Conservation (phyloP, 2,329 filamentous ascomycete species). For the Tricladium varicosporioides region DNA sequence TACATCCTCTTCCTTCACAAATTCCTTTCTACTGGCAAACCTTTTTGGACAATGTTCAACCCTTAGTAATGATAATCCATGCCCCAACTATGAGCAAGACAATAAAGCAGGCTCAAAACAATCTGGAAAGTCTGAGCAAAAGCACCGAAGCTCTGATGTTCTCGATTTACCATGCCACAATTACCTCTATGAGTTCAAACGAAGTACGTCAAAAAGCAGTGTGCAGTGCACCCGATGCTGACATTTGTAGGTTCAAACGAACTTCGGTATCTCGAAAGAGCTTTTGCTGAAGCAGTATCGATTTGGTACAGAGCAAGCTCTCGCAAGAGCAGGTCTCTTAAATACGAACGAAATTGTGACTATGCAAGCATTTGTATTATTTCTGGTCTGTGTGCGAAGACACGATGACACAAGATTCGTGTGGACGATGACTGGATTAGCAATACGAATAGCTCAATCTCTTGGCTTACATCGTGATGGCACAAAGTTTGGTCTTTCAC, state of each 20-base stretch:
- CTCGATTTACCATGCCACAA: conserved; percentile 54
- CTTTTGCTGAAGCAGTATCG: conserved; percentile 47
- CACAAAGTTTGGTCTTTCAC: conserved; percentile 49
- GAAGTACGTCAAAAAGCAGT: conserved; percentile 26
- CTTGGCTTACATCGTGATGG: conserved; percentile 61
- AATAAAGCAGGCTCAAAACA: conserved; percentile 58
- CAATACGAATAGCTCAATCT: conserved; percentile 57
- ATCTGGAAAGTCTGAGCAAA: conserved; percentile 52
- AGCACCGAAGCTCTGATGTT: conserved; percentile 49
- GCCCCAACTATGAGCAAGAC: conserved; percentile 62
- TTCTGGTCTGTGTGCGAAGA: conserved; percentile 52
- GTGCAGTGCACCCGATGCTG: conserved; percentile 3
- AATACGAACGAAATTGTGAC: conserved; percentile 52
- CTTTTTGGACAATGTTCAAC: conserved; percentile 72
- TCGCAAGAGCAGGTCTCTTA: conserved; percentile 54
- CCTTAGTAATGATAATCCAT: conserved; percentile 69
- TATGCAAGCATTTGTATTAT: conserved; percentile 54
- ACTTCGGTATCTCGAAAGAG: conserved; percentile 42
- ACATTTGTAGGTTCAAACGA: conserved; percentile 28
- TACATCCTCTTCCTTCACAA: conserved; percentile 65
- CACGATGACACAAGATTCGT: conserved; percentile 41
- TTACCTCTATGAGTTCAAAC: conserved; percentile 39
- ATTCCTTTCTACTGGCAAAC: conserved; percentile 68
- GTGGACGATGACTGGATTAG: conserved; percentile 58
- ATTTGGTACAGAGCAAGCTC: conserved; percentile 52